Percentiles rank a stretch among this genome's conserved stretches.
Evolutionary conservation across 192 early-diverging fungal genomes (phyloP).

Genomic region (Podochytrium sp.): DNA sequence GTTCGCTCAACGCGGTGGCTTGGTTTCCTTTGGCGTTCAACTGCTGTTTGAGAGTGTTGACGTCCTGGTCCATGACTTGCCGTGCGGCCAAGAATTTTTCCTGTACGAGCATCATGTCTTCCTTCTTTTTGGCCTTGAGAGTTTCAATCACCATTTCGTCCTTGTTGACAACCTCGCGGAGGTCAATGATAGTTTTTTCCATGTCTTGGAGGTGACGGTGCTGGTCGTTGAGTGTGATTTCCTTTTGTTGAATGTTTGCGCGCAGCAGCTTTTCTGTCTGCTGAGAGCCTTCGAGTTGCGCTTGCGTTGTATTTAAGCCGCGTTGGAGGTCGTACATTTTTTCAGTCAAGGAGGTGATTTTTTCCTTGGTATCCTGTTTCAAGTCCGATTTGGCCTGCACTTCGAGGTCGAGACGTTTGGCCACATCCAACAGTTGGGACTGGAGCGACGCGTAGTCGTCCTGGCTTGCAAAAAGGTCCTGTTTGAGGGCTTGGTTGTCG

Average conservation of each 20-base stretch:
- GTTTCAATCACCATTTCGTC: constrained; percentile 36
- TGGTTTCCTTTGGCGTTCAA: constrained; percentile 37
- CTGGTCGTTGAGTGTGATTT: constrained; percentile 39
- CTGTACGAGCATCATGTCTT: constrained; percentile 52
- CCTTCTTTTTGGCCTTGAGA: constrained; percentile 48
- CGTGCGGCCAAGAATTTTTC: constrained; percentile 54
- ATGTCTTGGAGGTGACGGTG: constrained; percentile 30
- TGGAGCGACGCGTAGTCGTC: constrained; percentile 34
- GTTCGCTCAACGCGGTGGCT: constrained; percentile 26
- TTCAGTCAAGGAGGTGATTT: constrained; percentile 42
- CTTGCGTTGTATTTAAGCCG: constrained; percentile 43
- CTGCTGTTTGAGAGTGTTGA: constrained; percentile 37
- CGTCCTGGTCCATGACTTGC: constrained; percentile 51
- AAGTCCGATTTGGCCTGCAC: constrained; percentile 37
- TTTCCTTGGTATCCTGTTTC: constrained; percentile 44
- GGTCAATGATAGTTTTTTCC: constrained; percentile 24
- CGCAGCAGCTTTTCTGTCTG: constrained; percentile 41
- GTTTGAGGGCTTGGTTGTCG: constrained; percentile 34
- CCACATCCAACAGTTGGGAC: constrained; percentile 37
- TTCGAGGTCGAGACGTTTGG: constrained; percentile 37
- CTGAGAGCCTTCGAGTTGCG: constrained; percentile 41
- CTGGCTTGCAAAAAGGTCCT: constrained; percentile 31
- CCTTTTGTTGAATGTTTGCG: constrained; percentile 35
- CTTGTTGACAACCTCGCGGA: constrained; percentile 26
- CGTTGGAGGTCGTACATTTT: constrained; percentile 48